Percentiles rank a stretch among this genome's conserved stretches.
These are phyloP conservation scores for Botrytis porri DNA, from an alignment of 2,329 filamentous ascomycete genomes.

Conservation along the genomic window DNA sequence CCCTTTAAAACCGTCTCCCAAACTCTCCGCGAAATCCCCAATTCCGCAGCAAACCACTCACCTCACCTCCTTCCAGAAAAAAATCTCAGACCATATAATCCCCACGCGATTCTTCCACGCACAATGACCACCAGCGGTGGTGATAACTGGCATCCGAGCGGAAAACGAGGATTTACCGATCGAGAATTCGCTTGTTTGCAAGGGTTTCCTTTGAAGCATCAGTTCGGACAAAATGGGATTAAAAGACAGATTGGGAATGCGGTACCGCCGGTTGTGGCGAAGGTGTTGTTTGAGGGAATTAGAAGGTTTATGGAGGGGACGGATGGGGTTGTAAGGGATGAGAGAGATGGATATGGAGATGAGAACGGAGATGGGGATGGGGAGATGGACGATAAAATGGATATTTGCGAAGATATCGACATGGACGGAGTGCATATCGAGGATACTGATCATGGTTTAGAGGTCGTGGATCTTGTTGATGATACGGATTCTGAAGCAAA, in stretches of 20 bases:
- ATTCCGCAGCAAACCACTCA: constrained; percentile 41
- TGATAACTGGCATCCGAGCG: constrained; percentile 63
- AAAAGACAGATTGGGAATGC: constrained; percentile 75
- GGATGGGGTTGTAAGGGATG: constrained; percentile 36
- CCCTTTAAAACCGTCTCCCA: constrained; percentile 45
- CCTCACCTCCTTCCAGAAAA: constrained; percentile 22
- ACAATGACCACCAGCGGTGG: constrained; percentile 66
- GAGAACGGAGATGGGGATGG: neutral
- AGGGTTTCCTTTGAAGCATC: constrained; percentile 62
- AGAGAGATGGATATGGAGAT: neutral
- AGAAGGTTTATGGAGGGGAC: constrained; percentile 39
- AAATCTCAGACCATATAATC: constrained; percentile 43
- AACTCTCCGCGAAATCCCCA: constrained; percentile 34
- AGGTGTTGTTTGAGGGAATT: constrained; percentile 41
- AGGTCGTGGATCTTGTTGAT: neutral
- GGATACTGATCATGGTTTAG: neutral
- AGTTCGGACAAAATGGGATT: constrained; percentile 48
- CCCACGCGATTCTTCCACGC: constrained; percentile 47
- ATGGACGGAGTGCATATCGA: neutral
- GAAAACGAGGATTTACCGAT: constrained; percentile 58
- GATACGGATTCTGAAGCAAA: neutral
- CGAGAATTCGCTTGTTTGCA: constrained; percentile 66
- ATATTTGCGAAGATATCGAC: neutral
- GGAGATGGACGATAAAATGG: neutral
- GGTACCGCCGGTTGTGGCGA: constrained; percentile 62